phyloP scores from a whole-genome alignment of 257 asterid species.

The Solanum dulcamara region DNA sequence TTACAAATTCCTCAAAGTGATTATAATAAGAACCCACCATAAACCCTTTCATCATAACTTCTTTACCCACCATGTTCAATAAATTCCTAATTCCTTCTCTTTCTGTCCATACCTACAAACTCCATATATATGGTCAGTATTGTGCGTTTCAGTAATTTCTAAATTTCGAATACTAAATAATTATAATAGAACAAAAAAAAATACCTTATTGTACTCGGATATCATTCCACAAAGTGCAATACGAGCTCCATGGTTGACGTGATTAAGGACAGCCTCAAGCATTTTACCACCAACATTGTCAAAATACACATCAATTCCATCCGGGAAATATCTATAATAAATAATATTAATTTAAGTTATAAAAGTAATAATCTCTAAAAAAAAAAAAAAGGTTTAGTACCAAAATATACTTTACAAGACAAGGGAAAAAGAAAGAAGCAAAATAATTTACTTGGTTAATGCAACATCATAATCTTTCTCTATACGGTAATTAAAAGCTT shows the following conservation, averaged over 20 bases:
- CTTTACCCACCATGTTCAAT: background rate
- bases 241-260: background rate
- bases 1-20: background rate
- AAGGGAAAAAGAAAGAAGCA: background rate
- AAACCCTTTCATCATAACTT: background rate
- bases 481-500: background rate
- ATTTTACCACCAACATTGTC: background rate
- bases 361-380: background rate
- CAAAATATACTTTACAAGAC: background rate
- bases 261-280: background rate
- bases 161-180: background rate
- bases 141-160: background rate
- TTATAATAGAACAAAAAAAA: background rate
- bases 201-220: background rate
- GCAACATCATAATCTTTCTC: background rate
- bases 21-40: background rate
- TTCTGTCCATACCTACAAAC: background rate
- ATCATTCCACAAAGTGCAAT: background rate
- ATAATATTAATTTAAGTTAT: background rate
- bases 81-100: background rate
- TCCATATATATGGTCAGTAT: background rate
- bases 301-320: background rate
- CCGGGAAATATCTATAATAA: background rate
- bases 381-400: background rate
- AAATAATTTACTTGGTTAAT: background rate